Evolutionary conservation across 2,329 filamentous ascomycete species (phyloP).

Genomic region (Knoxdaviesia proteae): DNA sequence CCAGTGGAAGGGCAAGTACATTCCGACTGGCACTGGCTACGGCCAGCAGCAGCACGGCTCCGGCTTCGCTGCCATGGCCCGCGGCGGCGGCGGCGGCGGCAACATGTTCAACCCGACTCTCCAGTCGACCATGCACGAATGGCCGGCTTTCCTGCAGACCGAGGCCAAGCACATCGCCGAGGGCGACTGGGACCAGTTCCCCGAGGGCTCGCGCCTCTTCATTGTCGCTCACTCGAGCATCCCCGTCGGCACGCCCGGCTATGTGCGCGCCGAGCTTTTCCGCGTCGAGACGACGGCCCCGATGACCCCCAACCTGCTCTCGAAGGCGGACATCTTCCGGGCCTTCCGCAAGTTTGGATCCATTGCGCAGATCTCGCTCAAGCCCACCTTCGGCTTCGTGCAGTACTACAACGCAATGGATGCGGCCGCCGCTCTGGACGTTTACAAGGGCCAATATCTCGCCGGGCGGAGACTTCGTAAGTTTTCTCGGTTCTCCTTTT

Average conservation of each 20-base stretch:
- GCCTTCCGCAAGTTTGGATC: constrained; percentile 71
- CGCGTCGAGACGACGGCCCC: too few relatives aligned
- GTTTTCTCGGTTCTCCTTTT: constrained; percentile 13
- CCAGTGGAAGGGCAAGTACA: too few relatives aligned
- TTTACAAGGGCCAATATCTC: constrained; percentile 61
- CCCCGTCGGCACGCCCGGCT: constrained; percentile 25
- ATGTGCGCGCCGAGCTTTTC: too few relatives aligned
- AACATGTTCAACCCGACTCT: not conserved
- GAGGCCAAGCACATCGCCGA: constrained; percentile 59
- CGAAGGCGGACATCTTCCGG: constrained; percentile 78
- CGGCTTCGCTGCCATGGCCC: constrained; percentile 2
- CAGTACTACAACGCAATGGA: constrained; percentile 67
- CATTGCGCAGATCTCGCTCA: constrained; percentile 86
- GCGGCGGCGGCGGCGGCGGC: not conserved
- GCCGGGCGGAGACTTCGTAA: constrained; percentile 85
- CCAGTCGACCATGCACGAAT: not conserved
- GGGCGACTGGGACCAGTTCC: constrained; percentile 65
- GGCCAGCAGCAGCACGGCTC: constrained; percentile 10
- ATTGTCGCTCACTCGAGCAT: constrained; percentile 37
- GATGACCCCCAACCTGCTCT: not conserved
- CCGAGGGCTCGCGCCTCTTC: constrained; percentile 56
- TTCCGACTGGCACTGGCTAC: too few relatives aligned
- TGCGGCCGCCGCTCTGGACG: constrained; percentile 51
- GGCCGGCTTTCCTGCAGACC: constrained; percentile 40
- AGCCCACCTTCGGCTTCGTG: constrained; percentile 92